Evolutionary conservation across 345 rosid genomes (phyloP).

Genomic region (Atalantia buxifolia): DNA sequence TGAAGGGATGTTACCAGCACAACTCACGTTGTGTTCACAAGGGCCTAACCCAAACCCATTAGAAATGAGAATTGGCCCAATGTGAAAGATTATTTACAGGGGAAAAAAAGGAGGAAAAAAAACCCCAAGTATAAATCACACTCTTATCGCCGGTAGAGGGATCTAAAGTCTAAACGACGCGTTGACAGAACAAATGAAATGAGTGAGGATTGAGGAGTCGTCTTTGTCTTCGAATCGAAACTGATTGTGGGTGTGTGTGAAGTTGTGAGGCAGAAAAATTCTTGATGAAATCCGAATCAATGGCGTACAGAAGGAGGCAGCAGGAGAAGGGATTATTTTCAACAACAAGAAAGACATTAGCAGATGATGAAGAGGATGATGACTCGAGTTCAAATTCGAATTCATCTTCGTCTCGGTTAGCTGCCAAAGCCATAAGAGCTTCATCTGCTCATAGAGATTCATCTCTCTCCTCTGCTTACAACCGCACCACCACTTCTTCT

Average conservation of each 20-base stretch:
- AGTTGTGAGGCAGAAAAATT: background rate
- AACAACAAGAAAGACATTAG: background rate
- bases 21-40: no score
- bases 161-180: background rate
- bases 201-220: background rate
- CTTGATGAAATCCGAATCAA: background rate
- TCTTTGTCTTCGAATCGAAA: background rate
- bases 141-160: background rate
- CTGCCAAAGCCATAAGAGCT: constrained; percentile 87
- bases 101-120: no score
- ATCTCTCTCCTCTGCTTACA: constrained; percentile 63
- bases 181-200: background rate
- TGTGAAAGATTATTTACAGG: no score
- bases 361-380: constrained; percentile 2
- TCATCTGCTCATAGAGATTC: constrained; percentile 71
- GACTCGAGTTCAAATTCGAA: constrained; percentile 9
- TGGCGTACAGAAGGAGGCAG: constrained; percentile 53
- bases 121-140: no score
- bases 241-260: background rate
- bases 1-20: no score
- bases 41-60: no score
- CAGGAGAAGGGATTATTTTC: background rate
- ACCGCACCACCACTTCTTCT: constrained; percentile 7
- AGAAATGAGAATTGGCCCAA: no score
- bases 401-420: constrained; percentile 42